A percentile compares a stretch with the other conserved stretches of the same genome.
Evolutionary conservation across 768 basidiomycete genomes (phyloP).

Genomic region (Flagelloscypha sp.): DNA sequence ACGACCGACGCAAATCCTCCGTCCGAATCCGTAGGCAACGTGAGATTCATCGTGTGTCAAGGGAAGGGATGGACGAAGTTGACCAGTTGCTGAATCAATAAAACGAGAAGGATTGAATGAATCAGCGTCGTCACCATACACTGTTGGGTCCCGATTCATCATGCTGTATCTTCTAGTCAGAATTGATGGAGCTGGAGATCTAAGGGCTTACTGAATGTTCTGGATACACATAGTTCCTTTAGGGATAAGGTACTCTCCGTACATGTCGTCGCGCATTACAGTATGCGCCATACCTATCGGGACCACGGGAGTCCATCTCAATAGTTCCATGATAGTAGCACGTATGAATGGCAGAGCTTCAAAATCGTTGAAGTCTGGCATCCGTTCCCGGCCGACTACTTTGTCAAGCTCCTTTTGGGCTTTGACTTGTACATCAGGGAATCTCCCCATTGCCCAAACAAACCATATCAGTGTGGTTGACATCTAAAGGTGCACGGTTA

Average conservation of each 20-base stretch:
- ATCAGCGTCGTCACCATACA: slow-evolving; percentile 15
- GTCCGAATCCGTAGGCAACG: slow-evolving; percentile 9
- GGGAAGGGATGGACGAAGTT: slow-evolving; percentile 1
- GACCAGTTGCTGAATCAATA: slow-evolving; percentile 8
- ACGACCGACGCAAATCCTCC: slow-evolving; percentile 9
- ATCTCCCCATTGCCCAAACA: slow-evolving; percentile 14
- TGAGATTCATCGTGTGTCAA: slow-evolving; percentile 2
- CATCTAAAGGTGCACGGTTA: too few relatives aligned
- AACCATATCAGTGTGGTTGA: slow-evolving; percentile 14
- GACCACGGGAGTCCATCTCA: slow-evolving; percentile 38
- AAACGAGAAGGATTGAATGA: slow-evolving; percentile 16
- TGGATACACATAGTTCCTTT: slow-evolving; percentile 19
- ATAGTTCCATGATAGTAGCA: slow-evolving; percentile 16
- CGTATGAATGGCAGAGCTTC: slow-evolving; percentile 12
- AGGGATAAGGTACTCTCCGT: slow-evolving; percentile 20
- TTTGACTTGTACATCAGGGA: slow-evolving; percentile 14
- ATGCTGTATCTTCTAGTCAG: slow-evolving; percentile 7
- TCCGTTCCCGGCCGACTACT: slow-evolving; percentile 13
- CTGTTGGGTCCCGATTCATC: slow-evolving; percentile 14
- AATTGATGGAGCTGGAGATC: slow-evolving; percentile 1
- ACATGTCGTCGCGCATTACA: slow-evolving; percentile 23
- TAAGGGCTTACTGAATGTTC: slow-evolving; percentile 11
- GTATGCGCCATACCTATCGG: slow-evolving; percentile 24
- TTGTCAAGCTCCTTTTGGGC: slow-evolving; percentile 20
- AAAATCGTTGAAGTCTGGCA: slow-evolving; percentile 14